Evolutionary conservation across 352 stramenopile genomes (phyloP), one percentile per base, ranked within the genome.

Genomic region (Elongisporangium prolatum): DNA sequence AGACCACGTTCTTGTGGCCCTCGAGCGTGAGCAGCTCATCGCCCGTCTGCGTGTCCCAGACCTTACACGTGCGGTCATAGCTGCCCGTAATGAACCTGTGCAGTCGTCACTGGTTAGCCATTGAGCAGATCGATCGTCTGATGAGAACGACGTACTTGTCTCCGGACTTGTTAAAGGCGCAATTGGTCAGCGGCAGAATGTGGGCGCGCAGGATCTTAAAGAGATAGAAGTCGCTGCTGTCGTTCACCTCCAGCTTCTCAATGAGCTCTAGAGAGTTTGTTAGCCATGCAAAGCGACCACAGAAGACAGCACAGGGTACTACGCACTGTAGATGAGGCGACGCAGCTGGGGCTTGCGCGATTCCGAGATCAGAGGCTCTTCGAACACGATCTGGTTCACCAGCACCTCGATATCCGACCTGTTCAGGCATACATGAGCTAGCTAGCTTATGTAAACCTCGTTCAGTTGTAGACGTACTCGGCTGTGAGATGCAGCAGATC

Each of bases 121-220:
- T 7, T n/a, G n/a, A n/a, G 28, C 24, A n/a, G 8, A n/a, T n/a
- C 11, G 5, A 48, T 21, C 13, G 1, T 18, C 2, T 52, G 13
- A 34, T 11, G 40, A n/a, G 20, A 10, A 48, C 24, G 53, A 63
- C 68, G 51, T 70, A 93, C 80, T 98, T 98, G 79, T 98, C 94
- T 50, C 94, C 95, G 9, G 81, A 95, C 64, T 98, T 98, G 86
- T 98, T 98, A 75, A 98, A 98, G 21, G 93, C 95, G 60, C 95
- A 98, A 68, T 98, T 98, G 22, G 94, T 98, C 51, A 98, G 69
- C 21, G 94, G 94, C 50, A 98, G 69, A 48, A 98, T 98, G 69
- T 98, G 95, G 16, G 93, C 93, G 14, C 91, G 74, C 38, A 98
- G 69, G 68, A 98, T 98, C 78, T 98, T 98, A 72, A 98, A 98